Evolutionary conservation across 2,329 filamentous ascomycete genomes (phyloP), one percentile per base, ranked within the genome.

Genomic region (Ophiostoma perfectum): DNA sequence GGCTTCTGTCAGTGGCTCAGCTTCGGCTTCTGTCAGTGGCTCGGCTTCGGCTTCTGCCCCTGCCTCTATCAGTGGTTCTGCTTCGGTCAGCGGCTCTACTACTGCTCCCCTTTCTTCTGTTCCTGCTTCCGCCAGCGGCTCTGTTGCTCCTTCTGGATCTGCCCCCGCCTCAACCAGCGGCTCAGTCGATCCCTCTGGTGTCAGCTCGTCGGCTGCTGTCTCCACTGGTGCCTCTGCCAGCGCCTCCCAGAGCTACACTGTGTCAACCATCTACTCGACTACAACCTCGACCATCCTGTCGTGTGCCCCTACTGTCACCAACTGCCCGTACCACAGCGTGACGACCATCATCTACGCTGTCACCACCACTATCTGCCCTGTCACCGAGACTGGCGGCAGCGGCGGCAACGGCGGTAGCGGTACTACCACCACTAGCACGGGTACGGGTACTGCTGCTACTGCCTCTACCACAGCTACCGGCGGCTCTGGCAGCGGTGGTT

Each of bases 341-440:
- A 75, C 74, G 18, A 73, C 73, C 18, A 71, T 75, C 72, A 73
- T 75, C 52, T 71, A 76, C 55, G 72, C 75, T 60, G 67, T 70
- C 14, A 67, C 73, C 49, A 81, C 79, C 60, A 81, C 80, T 5
- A 74, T 81, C 67, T 81, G 80, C 77, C 80, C 80, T 11, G 76
- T 81, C 36, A 73, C 72, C 38, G 70, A 69, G 47, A 67, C 70
- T 1, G 47, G 39, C 16, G 64, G 58, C 11, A 16, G 47, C 2
- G 65, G 45, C 36, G 18, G 16, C 12, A 38, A 9, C 41, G 45
- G 45, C 38, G 45, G 58, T 38, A 47, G 18, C 39, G 49, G 52
- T 55, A n/a, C 27, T 6, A 44, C 63, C 8, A 47, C 44, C 8
- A 18, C 38, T 12, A 55, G 38, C 18, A 18, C 44, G 7, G 64